Evolutionary conservation across 768 basidiomycete species (phyloP).

Genomic region (Suillus weaverae): DNA sequence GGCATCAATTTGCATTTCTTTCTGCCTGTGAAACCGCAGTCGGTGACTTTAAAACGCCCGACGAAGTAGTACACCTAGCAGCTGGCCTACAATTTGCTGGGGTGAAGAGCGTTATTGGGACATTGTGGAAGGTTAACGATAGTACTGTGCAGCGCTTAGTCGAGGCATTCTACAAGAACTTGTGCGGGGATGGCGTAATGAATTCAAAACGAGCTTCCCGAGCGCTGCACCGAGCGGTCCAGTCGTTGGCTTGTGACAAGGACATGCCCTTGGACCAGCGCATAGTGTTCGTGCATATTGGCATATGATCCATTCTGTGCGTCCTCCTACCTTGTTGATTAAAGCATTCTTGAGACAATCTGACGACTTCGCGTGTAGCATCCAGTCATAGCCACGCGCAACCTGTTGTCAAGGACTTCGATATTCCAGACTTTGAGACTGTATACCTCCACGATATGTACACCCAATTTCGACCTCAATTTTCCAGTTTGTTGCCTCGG

Average conservation of each 20-base stretch:
- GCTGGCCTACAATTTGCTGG: conserved; percentile 12
- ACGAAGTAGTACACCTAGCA: conserved; percentile 24
- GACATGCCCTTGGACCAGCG: background rate
- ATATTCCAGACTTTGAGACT: background rate
- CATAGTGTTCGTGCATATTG: background rate
- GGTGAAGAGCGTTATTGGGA: background rate
- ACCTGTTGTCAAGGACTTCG: background rate
- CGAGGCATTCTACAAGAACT: background rate
- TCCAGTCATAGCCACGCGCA: background rate
- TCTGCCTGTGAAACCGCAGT: background rate
- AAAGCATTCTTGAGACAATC: background rate
- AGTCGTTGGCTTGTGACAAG: too few relatives aligned
- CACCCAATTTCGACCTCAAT: too few relatives aligned
- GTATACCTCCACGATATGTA: too few relatives aligned
- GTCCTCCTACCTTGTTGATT: background rate
- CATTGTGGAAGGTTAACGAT: background rate
- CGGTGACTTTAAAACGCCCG: conserved; percentile 15
- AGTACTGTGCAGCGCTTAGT: background rate
- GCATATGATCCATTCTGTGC: background rate
- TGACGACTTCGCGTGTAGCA: background rate
- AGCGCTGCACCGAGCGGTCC: background rate
- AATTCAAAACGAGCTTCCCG: background rate
- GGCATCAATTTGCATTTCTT: background rate
- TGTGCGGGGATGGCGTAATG: background rate
- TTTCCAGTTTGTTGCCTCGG: too few relatives aligned